A percentile compares a stretch with the other conserved stretches of the same genome.
Evolutionary conservation across 345 rosid genomes (phyloP).

Genomic region (Anacardium occidentale): DNA sequence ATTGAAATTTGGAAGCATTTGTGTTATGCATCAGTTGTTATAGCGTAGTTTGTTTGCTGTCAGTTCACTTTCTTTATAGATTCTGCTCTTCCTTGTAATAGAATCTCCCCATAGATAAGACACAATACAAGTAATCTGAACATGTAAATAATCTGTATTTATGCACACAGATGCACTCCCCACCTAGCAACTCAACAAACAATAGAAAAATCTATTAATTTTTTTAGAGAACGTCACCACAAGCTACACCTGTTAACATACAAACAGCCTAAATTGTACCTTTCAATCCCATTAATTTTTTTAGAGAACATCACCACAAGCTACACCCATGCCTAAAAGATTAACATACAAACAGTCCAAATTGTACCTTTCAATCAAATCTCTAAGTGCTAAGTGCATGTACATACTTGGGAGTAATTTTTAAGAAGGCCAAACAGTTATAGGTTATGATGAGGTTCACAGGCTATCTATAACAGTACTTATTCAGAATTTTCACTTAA

Average conservation of each 20-base stretch:
- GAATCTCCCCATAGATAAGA: too few species aligned
- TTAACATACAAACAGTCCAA: too few species aligned
- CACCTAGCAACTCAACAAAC: not conserved
- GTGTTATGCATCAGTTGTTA: not conserved
- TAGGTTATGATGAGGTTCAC: not conserved
- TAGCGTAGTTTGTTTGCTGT: too few species aligned
- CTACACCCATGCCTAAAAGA: not conserved
- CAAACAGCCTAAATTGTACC: too few species aligned
- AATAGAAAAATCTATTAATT: not conserved
- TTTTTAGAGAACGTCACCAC: not conserved
- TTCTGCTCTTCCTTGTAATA: too few species aligned
- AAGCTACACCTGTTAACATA: not conserved
- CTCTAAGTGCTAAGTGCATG: too few species aligned
- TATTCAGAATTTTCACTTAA: not conserved
- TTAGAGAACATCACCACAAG: not conserved
- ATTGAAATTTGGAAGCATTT: not conserved
- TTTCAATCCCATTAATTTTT: not conserved
- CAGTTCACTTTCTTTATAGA: too few species aligned
- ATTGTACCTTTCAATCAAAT: not conserved
- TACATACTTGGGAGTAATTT: not conserved
- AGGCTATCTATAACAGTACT: not conserved
- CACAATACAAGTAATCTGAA: not conserved
- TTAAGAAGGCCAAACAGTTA: not conserved
- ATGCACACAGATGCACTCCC: not conserved
- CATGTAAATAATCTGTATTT: not conserved